Base-by-base conservation (phyloP, 345 rosid species). In the Boechera stricta region DNA sequence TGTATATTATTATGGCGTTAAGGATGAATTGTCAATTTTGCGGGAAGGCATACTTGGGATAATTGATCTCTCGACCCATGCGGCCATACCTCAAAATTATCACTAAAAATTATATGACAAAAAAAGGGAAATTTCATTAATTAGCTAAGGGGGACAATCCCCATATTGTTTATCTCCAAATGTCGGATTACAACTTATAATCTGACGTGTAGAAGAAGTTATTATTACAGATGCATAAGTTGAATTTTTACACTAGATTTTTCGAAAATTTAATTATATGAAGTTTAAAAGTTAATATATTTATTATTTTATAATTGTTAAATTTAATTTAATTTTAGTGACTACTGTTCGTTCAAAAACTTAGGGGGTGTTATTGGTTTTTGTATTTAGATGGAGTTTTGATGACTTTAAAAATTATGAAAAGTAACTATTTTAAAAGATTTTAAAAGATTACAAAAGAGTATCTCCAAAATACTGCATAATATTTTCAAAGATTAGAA, bases 121-220 rank as follows among this genome's bases (percentile, higher is more conserved):
- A 60, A 53, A 60, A 21, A 28, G 35, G 56, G 66, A 64, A 55
- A 36, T 35, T 62, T 21, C 65, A 69, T 44, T 63, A 60, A 49
- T 42, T 44, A 69, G 49, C 57, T 42, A 35, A 69, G 35, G 59
- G 48, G 29, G 38, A 55, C 58, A 77, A 1, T 26, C 31, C 36
- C 52, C 35, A 54, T 77, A 70, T 35, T 63, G 52, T 45, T 77
- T 55, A 77, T 77, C 65, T 63, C 33, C 59, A 44, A 21, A 21
- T 69, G 80, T 77, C 65, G 75, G 71, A 56, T 41, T 47, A 41
- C 21, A 69, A 42, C 26, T 42, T 38, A 63, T 54, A 73, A 58
- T 42, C 13, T 57, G 60, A 35, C 58, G 57, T 65, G 49, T 15
- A 11, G 21, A 24, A 31, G 1, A 26, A 53, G 36, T 48, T 59